Conservation (phyloP, 177 flowering plant species). For the Vitis hybrid region DNA sequence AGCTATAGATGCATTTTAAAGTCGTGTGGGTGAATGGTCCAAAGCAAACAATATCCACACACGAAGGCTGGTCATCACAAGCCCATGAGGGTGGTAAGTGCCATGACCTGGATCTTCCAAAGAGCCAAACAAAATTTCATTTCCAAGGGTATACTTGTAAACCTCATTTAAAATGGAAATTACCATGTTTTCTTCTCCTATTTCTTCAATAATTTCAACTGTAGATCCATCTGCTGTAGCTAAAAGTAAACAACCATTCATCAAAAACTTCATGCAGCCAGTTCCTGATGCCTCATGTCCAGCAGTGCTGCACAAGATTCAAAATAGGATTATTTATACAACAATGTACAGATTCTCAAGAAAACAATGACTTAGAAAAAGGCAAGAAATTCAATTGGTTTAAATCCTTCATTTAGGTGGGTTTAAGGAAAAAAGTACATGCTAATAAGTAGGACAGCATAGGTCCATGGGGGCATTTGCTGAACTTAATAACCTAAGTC, state of each 20-base stretch:
- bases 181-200: conserved; percentile 48
- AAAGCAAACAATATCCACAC: no score
- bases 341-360: background rate
- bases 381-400: no score
- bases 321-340: background rate
- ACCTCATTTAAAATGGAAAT: conserved; percentile 3
- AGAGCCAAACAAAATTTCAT: background rate
- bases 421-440: no score
- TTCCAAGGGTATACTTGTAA: background rate
- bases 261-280: conserved; percentile 61
- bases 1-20: no score
- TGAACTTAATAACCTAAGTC: no score
- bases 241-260: conserved; percentile 64
- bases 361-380: background rate
- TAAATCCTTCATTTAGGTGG: no score
- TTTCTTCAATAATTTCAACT: conserved; percentile 40
- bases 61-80: no score
- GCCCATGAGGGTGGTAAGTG: no score
- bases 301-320: conserved; percentile 50
- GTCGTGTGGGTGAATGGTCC: no score
- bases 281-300: conserved; percentile 70
- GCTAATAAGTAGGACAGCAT: no score
- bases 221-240: conserved; percentile 69
- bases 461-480: no score
- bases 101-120: background rate